A percentile compares a stretch with the other conserved stretches of the same genome.
These are phyloP conservation scores for Botrytis aclada DNA, from an alignment of 2,329 filamentous ascomycete species.

Conservation along the genomic window DNA sequence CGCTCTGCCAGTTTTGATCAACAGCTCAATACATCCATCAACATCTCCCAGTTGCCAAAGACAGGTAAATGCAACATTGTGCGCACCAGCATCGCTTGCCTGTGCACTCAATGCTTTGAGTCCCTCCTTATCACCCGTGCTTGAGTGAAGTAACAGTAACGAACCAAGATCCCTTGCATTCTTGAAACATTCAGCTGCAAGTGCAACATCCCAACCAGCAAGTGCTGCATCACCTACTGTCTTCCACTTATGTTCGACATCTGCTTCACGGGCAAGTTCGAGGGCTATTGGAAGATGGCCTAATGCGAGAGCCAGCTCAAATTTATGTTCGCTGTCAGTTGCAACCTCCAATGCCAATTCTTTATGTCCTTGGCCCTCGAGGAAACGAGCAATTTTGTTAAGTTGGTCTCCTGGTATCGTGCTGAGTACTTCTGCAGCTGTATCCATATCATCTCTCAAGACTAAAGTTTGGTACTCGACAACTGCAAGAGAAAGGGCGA, in stretches of 20 bases:
- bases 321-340: constrained; percentile 93
- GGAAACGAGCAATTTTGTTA: constrained; percentile 96
- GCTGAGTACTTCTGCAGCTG: constrained; percentile 78
- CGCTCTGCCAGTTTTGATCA: constrained; percentile 72
- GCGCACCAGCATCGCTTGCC: constrained; percentile 71
- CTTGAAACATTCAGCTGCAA: constrained; percentile 90
- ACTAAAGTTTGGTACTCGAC: constrained; percentile 97
- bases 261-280: constrained; percentile 75
- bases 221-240: constrained; percentile 90
- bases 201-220: constrained; percentile 76
- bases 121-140: constrained; percentile 74
- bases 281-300: constrained; percentile 83
- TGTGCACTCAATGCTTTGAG: constrained; percentile 69
- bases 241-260: constrained; percentile 98
- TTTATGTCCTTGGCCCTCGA: constrained; percentile 96
- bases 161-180: constrained; percentile 89
- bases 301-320: constrained; percentile 82
- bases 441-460: constrained; percentile 87
- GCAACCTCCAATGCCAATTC: constrained; percentile 92
- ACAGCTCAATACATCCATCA: constrained; percentile 73
- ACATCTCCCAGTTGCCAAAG: constrained; percentile 85
- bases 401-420: constrained; percentile 89
- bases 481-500: constrained; percentile 84
- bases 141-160: constrained; percentile 81
- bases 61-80: constrained; percentile 91